Percentiles rank a stretch among this genome's conserved stretches.
Evolutionary conservation across 75 land plant species (phyloP).

Genomic region (Sequoia sempervirens): DNA sequence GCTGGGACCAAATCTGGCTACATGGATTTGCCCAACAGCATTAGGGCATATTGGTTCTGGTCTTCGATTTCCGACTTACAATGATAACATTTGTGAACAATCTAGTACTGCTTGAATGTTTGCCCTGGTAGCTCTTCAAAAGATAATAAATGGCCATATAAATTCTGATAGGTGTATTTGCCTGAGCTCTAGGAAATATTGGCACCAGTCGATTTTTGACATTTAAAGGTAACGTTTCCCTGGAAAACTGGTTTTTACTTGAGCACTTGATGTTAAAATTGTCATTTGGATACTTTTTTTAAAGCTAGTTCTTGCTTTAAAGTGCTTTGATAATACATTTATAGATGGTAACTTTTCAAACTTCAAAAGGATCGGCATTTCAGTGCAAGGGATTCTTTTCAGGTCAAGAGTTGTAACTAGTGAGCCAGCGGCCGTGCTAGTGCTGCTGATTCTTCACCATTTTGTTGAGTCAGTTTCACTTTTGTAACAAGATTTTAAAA

Average conservation of each 20-base stretch:
- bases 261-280: background rate
- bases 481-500: background rate
- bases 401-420: background rate
- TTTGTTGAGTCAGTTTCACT: background rate
- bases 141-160: background rate
- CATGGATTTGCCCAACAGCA: constrained; percentile 83
- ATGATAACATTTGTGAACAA: constrained; percentile 27
- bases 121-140: background rate
- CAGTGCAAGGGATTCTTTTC: background rate
- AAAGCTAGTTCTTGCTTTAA: constrained; percentile 3
- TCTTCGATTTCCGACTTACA: constrained; percentile 57
- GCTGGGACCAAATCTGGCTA: constrained; percentile 65
- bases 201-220: background rate
- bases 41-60: constrained; percentile 76
- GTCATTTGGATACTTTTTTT: background rate
- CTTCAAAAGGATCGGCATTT: background rate
- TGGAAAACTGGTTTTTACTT: background rate
- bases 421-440: background rate
- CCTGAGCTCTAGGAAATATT: background rate
- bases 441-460: background rate
- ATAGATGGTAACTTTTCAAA: background rate
- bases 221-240: background rate
- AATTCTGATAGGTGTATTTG: background rate
- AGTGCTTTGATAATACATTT: background rate
- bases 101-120: background rate